Base-by-base conservation (phyloP, 1,284 basidiomycete genomes). In the Irpex lacteus region DNA sequence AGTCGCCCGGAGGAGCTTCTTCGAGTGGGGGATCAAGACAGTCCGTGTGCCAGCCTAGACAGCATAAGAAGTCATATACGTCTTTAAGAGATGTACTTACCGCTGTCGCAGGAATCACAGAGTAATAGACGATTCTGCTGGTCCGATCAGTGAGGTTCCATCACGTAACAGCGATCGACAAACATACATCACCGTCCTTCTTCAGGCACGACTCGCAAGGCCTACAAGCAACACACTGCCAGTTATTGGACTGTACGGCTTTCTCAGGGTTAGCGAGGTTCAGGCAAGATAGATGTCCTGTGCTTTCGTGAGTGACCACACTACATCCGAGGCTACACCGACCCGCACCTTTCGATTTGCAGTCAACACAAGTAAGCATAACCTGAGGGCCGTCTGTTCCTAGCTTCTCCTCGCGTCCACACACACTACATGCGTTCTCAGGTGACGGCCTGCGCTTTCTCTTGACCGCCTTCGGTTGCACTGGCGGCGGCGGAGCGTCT, bases 161-260 rank as follows among this genome's bases (percentile, higher is more conserved):
- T 21, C 52, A 21, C 7, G 57, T 52, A 36, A 40, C 50, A 38
- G 60, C 50, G 65, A 65, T 63, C 47, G 53, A 65, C 11, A 60
- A 34, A 82, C 93, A 82, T 80, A 96, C 96, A 76, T 97, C 96
- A 74, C 95, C 90, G 38, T 91, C 94, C 74, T 96, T 95, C 73
- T 88, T 80, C 56, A 84, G 76, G 74, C 97, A 99, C 63, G 93
- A 80, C 76, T 98, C 95, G 75, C 97, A 99, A 61, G 82, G 89
- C 81, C 98, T 98, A 82, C 97, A 98, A 69, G 97, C 94, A 61
- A 88, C 85, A 74, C 97, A 99, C 68, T 85, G 85, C 97, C 97
- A 99, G 36, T 85, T 80, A 74, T 96, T 97, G 61, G 83, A 81
- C 63, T 81, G 79, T 58, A 92, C 77, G 11, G 86, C 79, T 57